Percentiles rank a stretch among this genome's conserved stretches.
Conservation (phyloP, 2,329 filamentous ascomycete species). For the Acephala macrosclerotiorum region DNA sequence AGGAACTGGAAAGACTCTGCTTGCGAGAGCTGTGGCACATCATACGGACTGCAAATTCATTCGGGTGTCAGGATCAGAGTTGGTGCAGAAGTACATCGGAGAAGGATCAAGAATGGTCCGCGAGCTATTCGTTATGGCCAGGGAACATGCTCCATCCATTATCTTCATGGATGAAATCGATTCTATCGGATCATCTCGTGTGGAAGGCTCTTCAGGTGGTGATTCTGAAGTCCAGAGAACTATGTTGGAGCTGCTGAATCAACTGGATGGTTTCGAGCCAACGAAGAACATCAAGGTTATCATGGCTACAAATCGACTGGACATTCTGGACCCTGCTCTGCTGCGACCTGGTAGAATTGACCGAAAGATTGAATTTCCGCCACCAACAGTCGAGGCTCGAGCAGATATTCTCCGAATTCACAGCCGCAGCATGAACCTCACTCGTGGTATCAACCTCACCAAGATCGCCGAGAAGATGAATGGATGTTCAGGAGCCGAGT, state of each 20-base stretch:
- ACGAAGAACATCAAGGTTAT: slow-evolving; percentile 99
- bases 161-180: slow-evolving; percentile 99
- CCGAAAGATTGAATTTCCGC: slow-evolving; percentile 98
- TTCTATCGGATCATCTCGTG: slow-evolving; percentile 95
- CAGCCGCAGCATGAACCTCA: slow-evolving; percentile 98
- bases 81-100: slow-evolving; percentile 99
- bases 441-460: slow-evolving; percentile 93
- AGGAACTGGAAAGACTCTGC: slow-evolving; percentile 94
- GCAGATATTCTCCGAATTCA: slow-evolving; percentile 98
- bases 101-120: slow-evolving; percentile 98
- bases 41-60: slow-evolving; percentile 99
- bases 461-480: slow-evolving; percentile 99
- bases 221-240: slow-evolving; percentile 98
- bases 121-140: slow-evolving; percentile 98
- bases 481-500: slow-evolving; percentile 93
- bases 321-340: slow-evolving; percentile 94
- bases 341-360: slow-evolving; percentile 97
- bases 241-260: slow-evolving; percentile 97
- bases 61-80: slow-evolving; percentile 90
- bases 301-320: slow-evolving; percentile 98
- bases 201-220: slow-evolving; percentile 93
- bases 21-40: slow-evolving; percentile 95
- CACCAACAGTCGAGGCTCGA: slow-evolving; percentile 92
- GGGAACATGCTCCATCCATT: slow-evolving; percentile 97
- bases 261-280: slow-evolving; percentile 97